Conservation (phyloP, 495 filamentous ascomycete genomes). For the Talaromyces thailandensis region DNA sequence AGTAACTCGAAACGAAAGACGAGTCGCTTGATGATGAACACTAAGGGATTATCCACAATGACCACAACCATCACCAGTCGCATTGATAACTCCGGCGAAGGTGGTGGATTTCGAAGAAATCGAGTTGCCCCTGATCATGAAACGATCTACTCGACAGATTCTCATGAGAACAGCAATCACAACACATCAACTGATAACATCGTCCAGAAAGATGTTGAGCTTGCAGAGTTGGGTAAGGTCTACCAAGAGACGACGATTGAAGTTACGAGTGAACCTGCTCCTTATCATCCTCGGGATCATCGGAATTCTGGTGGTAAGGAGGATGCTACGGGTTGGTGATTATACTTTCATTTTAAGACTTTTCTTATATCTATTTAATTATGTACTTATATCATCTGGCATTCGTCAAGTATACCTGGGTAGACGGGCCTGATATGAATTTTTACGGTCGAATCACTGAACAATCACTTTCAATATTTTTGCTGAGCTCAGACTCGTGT, state of each 20-base stretch:
- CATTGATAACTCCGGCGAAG: slow-evolving; percentile 21
- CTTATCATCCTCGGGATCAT: neutral
- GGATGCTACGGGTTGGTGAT: neutral
- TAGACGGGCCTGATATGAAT: neutral
- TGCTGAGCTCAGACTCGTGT: too few relatives aligned
- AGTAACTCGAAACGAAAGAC: neutral
- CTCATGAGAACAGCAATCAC: slow-evolving; percentile 6
- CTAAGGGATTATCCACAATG: slow-evolving; percentile 13
- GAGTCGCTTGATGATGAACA: neutral
- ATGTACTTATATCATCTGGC: neutral
- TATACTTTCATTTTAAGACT: neutral
- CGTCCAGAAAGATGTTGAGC: slow-evolving; percentile 22
- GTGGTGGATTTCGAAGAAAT: slow-evolving; percentile 13
- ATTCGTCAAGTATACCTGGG: neutral
- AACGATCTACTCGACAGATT: slow-evolving; percentile 4
- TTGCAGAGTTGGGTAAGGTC: slow-evolving; percentile 31
- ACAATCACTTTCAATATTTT: neutral
- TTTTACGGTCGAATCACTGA: neutral
- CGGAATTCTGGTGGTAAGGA: neutral
- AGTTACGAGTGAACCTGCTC: slow-evolving; percentile 31
- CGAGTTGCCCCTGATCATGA: neutral
- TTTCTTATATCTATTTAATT: neutral
- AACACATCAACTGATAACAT: slow-evolving; percentile 29
- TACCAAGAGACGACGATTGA: slow-evolving; percentile 40
- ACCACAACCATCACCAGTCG: slow-evolving; percentile 25